phyloP scores from a whole-genome alignment of 768 basidiomycete species.

The Mycena capillaripes region DNA sequence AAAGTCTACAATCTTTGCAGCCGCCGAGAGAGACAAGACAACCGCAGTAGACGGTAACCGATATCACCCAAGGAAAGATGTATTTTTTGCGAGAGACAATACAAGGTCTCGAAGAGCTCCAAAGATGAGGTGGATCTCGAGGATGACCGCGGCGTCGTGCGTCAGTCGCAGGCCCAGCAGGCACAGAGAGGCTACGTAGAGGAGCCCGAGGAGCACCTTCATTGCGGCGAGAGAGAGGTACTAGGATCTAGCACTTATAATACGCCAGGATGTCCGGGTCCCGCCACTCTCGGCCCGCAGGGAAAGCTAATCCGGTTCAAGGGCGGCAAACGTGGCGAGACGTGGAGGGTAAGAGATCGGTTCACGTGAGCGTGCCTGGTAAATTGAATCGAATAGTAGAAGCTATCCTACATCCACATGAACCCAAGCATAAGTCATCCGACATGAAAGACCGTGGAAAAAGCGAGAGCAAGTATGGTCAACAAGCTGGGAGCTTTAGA shows the following conservation, averaged over 20 bases:
- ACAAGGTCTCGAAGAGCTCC: slow-evolving; percentile 10
- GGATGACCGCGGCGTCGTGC: slow-evolving; percentile 24
- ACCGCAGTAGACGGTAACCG: not conserved
- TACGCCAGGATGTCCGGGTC: not conserved
- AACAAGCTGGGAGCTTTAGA: too few species aligned
- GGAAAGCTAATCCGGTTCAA: not conserved
- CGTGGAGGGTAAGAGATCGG: not conserved
- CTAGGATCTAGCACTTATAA: slow-evolving; percentile 1
- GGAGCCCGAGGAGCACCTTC: slow-evolving; percentile 29
- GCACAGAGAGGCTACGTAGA: slow-evolving; percentile 33
- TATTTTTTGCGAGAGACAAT: not conserved
- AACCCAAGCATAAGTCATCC: not conserved
- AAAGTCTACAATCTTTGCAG: too few species aligned
- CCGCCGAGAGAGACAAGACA: not conserved
- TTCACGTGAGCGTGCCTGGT: slow-evolving; percentile 10
- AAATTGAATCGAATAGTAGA: not conserved
- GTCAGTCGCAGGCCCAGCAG: slow-evolving; percentile 29
- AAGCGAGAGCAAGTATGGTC: too few species aligned
- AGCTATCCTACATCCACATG: not conserved
- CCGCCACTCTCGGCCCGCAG: slow-evolving; percentile 5
- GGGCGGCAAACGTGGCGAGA: slow-evolving; percentile 22
- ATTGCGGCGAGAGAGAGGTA: not conserved
- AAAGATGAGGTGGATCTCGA: slow-evolving; percentile 5
- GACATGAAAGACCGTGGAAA: too few species aligned
- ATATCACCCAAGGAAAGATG: slow-evolving; percentile 4